Percentiles rank a stretch among this genome's conserved stretches.
phyloP scores from a whole-genome alignment of 129 eudicot species.

The Pittosporum tobira region DNA sequence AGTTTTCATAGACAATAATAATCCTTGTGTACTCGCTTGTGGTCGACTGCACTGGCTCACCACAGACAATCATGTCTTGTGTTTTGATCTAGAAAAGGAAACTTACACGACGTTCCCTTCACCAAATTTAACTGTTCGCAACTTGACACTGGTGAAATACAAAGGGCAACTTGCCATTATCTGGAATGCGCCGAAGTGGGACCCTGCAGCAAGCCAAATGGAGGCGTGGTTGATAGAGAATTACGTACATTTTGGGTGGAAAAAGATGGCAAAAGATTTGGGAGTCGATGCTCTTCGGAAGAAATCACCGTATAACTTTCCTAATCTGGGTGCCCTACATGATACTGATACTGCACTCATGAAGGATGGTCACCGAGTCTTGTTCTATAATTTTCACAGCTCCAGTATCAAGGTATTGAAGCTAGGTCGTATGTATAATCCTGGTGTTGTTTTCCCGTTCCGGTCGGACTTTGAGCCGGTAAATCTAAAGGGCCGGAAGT shows the following conservation, averaged over 20 bases:
- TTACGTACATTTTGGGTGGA: neutral
- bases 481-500: conserved; percentile 8
- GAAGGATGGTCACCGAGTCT: neutral
- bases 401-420: neutral
- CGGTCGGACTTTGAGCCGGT: neutral
- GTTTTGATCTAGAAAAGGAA: neutral
- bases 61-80: neutral
- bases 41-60: neutral
- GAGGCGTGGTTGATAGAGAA: neutral
- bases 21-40: neutral
- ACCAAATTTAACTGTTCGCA: neutral
- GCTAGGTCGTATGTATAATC: neutral
- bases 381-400: neutral
- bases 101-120: neutral
- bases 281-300: neutral
- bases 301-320: neutral
- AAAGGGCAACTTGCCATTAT: neutral
- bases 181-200: neutral
- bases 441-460: neutral
- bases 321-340: neutral
- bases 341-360: neutral
- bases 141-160: neutral
- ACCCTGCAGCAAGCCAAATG: neutral
- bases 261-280: neutral
- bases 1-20: neutral